Percentiles rank a stretch among this genome's conserved stretches.
Conservation (phyloP, 2,329 filamentous ascomycete genomes). For the Cadophora luteo-olivacea region DNA sequence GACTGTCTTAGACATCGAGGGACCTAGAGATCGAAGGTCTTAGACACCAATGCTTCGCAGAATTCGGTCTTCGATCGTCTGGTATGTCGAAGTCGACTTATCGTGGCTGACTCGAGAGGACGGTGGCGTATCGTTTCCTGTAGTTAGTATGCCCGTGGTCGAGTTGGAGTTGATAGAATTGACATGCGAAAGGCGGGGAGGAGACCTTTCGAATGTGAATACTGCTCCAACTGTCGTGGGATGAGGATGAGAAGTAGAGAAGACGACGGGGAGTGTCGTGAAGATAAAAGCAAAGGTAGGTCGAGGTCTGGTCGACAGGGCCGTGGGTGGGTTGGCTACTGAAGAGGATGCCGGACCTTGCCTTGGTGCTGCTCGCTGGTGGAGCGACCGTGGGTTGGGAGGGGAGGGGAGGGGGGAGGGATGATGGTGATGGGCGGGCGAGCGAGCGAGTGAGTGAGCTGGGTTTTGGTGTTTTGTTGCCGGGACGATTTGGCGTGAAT, state of each 20-base stretch:
- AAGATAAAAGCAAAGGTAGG: slow-evolving; percentile 13
- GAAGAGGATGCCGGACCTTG: slow-evolving; percentile 1
- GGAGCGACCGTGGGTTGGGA: slow-evolving; percentile 5
- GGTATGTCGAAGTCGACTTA: slow-evolving; percentile 21
- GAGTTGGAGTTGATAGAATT: slow-evolving; percentile 24
- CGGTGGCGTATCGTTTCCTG: slow-evolving; percentile 18
- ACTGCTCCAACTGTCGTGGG: slow-evolving; percentile 22
- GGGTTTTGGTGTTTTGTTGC: slow-evolving; percentile 4
- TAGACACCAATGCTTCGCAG: slow-evolving; percentile 36
- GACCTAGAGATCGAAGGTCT: neutral
- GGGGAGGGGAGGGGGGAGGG: neutral
- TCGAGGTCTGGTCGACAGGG: neutral
- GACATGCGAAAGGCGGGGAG: slow-evolving; percentile 40
- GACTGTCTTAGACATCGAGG: slow-evolving; percentile 37
- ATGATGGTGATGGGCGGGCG: neutral
- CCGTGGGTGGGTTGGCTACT: neutral
- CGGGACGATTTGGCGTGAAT: slow-evolving; percentile 6
- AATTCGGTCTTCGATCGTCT: slow-evolving; percentile 22
- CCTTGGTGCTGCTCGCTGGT: neutral
- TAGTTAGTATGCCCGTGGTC: slow-evolving; percentile 27
- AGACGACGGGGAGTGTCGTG: neutral
- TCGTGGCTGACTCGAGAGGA: slow-evolving; percentile 10
- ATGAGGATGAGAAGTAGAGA: slow-evolving; percentile 26
- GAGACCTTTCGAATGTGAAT: slow-evolving; percentile 35
- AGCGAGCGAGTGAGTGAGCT: neutral